A percentile compares a stretch with the other conserved stretches of the same genome.
These are phyloP conservation scores for Fusarium nisikadoi DNA, from an alignment of 2,329 filamentous ascomycete genomes.

Conservation along the genomic window DNA sequence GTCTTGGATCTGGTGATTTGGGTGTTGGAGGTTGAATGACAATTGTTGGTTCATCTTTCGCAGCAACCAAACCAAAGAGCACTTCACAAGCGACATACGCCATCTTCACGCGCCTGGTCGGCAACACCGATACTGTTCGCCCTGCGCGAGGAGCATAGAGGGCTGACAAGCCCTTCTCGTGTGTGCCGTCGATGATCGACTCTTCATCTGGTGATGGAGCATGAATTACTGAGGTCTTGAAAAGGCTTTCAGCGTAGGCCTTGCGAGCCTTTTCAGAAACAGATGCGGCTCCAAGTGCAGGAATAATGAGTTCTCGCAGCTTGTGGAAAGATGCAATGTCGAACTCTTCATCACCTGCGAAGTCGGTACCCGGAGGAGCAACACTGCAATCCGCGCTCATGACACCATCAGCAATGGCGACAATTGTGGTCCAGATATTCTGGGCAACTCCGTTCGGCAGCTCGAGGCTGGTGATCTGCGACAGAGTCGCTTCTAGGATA, in stretches of 20 bases:
- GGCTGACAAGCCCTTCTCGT: slow-evolving; percentile 61
- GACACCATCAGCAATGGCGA: slow-evolving; percentile 74
- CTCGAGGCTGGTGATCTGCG: slow-evolving; percentile 63
- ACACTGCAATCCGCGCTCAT: slow-evolving; percentile 69
- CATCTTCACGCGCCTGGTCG: slow-evolving; percentile 75
- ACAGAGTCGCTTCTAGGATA: slow-evolving; percentile 74
- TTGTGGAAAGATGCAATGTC: slow-evolving; percentile 80
- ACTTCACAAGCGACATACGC: slow-evolving; percentile 84
- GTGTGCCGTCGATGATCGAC: slow-evolving; percentile 60
- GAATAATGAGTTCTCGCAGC: slow-evolving; percentile 78
- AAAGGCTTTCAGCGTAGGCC: slow-evolving; percentile 79
- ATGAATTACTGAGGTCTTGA: slow-evolving; percentile 85
- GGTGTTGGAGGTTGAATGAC: slow-evolving; percentile 59
- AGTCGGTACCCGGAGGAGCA: slow-evolving; percentile 57
- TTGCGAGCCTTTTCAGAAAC: slow-evolving; percentile 75
- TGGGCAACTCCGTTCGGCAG: slow-evolving; percentile 59
- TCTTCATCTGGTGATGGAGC: slow-evolving; percentile 66
- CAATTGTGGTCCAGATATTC: slow-evolving; percentile 76
- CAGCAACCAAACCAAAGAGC: slow-evolving; percentile 74
- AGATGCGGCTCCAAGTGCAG: slow-evolving; percentile 72
- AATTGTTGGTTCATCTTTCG: slow-evolving; percentile 50
- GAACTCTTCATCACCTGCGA: slow-evolving; percentile 79
- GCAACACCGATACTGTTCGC: slow-evolving; percentile 74
- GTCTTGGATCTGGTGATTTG: slow-evolving; percentile 49
- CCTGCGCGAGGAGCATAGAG: slow-evolving; percentile 76